A percentile compares a stretch with the other conserved stretches of the same genome.
Evolutionary conservation across 164 flowering plant species (phyloP).

Genomic region (Sextonia rubra): DNA sequence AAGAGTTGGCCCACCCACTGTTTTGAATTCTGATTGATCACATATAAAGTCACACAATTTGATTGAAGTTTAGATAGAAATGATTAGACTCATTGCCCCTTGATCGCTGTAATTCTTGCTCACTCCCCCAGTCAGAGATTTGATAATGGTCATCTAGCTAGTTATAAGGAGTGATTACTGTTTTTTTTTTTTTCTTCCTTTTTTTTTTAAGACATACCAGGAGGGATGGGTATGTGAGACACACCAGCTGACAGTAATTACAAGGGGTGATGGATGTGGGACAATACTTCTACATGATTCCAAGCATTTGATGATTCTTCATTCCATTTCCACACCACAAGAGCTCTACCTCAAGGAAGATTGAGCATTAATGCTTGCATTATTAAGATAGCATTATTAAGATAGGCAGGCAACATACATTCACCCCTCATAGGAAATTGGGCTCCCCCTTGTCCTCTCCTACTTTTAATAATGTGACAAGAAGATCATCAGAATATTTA

Average conservation of each 20-base stretch:
- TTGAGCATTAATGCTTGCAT: slow-evolving; percentile 16
- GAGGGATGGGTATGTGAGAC: no score
- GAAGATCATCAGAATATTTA: slow-evolving; percentile 27
- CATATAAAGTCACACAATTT: no score
- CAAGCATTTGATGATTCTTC: slow-evolving; percentile 16
- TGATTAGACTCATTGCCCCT: no score
- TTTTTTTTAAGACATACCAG: neutral
- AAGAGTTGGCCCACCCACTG: no score
- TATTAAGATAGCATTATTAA: slow-evolving; percentile 5
- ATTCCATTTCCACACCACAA: slow-evolving; percentile 37
- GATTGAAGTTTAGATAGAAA: no score
- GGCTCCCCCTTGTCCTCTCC: slow-evolving; percentile 18
- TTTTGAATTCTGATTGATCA: no score
- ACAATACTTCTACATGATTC: neutral
- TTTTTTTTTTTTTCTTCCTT: no score
- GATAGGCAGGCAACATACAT: slow-evolving; percentile 4
- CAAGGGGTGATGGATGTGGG: neutral
- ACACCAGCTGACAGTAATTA: neutral
- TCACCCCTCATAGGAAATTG: slow-evolving; percentile 22
- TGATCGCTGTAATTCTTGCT: no score
- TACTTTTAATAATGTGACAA: slow-evolving; percentile 6
- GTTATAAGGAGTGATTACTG: no score
- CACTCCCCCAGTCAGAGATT: no score
- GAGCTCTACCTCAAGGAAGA: slow-evolving; percentile 27
- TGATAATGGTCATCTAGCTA: no score